These are phyloP conservation scores for Strobilomyces dryophilus DNA, from an alignment of 768 basidiomycete genomes.

Conservation along the genomic window DNA sequence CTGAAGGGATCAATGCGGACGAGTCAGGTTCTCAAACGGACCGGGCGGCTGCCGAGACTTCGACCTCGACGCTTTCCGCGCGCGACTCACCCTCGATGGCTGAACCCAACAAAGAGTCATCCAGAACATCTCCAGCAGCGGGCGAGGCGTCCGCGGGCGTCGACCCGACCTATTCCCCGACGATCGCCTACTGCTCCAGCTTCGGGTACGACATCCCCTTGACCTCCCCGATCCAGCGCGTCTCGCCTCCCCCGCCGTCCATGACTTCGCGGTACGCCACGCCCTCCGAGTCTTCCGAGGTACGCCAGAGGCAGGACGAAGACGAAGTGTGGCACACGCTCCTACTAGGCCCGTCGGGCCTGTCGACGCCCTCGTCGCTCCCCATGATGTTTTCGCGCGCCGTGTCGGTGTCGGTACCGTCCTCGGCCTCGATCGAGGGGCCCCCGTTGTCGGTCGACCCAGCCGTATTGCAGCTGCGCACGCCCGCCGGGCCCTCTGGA, in stretches of 20 bases:
- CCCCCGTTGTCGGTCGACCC: constrained; percentile 3
- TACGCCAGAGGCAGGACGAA: constrained; percentile 13
- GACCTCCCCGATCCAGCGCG: neutral
- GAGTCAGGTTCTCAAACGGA: neutral
- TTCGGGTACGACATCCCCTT: neutral
- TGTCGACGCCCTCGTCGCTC: constrained; percentile 8
- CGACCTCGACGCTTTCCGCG: neutral
- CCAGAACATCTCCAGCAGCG: neutral
- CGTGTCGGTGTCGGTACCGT: neutral
- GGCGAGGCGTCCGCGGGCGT: neutral
- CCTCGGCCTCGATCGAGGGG: no score
- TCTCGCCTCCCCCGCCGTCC: neutral
- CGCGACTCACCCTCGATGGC: neutral
- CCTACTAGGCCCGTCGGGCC: constrained; percentile 8
- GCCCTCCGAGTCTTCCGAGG: constrained; percentile 5
- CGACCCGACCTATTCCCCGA: neutral
- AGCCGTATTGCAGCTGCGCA: constrained; percentile 6
- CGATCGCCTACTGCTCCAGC: neutral
- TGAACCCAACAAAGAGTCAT: neutral
- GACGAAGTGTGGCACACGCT: constrained; percentile 21
- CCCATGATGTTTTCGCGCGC: constrained; percentile 1
- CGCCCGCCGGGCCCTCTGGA: neutral
- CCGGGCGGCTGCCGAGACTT: neutral
- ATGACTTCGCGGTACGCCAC: constrained; percentile 6
- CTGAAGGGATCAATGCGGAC: no score